phyloP scores from a whole-genome alignment of 495 filamentous ascomycete genomes.

The Aspergillus cristatus region DNA sequence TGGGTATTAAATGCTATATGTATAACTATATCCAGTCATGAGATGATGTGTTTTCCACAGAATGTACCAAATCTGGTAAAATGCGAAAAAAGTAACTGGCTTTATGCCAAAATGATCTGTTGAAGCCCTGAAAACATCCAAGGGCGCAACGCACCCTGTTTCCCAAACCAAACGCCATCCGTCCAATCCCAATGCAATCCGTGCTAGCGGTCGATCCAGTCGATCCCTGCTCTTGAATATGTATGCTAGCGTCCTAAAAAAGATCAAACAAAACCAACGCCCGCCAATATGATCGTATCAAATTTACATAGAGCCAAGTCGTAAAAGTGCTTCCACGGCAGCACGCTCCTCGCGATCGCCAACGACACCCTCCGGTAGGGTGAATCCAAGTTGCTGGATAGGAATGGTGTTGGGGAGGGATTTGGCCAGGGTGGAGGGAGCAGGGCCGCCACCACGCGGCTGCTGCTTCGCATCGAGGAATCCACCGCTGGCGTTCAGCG shows the following conservation, averaged over 20 bases:
- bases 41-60: too few relatives aligned
- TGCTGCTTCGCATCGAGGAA: conserved; percentile 20
- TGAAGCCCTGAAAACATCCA: too few relatives aligned
- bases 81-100: too few relatives aligned
- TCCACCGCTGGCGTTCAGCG: conserved; percentile 37
- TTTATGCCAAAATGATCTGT: too few relatives aligned
- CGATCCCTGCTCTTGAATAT: conserved; percentile 10
- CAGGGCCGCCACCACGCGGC: conserved; percentile 26
- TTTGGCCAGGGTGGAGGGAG: conserved; percentile 26
- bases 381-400: conserved; percentile 26
- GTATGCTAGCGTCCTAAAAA: conserved; percentile 7
- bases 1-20: too few relatives aligned
- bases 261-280: conserved; percentile 8
- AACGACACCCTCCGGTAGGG: conserved; percentile 18
- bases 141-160: too few relatives aligned
- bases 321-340: conserved; percentile 74
- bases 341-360: conserved; percentile 65
- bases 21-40: too few relatives aligned
- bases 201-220: conserved; percentile 5
- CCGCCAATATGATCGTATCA: conserved; percentile 17
- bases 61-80: too few relatives aligned
- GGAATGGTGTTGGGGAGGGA: conserved; percentile 29
- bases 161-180: conserved; percentile 8
- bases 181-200: conserved; percentile 11
- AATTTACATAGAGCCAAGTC: conserved; percentile 78